Evolutionary conservation across 768 basidiomycete species (phyloP).

Genomic region (Boletellus ananas): DNA sequence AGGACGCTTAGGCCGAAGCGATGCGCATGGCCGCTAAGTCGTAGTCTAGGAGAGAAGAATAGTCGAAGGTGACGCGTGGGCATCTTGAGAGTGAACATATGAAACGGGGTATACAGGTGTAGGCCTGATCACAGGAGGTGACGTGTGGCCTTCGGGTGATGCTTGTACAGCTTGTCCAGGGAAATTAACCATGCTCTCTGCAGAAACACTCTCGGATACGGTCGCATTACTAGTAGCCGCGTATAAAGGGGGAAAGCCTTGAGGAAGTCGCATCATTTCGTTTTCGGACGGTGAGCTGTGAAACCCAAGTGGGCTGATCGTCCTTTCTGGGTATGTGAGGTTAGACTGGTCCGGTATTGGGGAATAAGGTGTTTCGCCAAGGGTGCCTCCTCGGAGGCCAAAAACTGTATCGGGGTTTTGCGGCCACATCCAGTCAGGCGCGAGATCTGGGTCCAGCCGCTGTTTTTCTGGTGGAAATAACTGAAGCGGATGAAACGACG

Average conservation of each 20-base stretch:
- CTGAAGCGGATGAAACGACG: slow-evolving; percentile 25
- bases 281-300: slow-evolving; percentile 7
- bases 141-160: slow-evolving; percentile 8
- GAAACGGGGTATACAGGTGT: slow-evolving; percentile 28
- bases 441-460: neutral
- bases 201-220: slow-evolving; percentile 3
- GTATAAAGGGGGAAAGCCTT: slow-evolving; percentile 7
- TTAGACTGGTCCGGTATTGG: slow-evolving; percentile 3
- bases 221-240: slow-evolving; percentile 3
- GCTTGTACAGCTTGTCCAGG: neutral
- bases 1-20: neutral
- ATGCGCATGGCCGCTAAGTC: neutral
- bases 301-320: neutral
- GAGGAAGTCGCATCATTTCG: slow-evolving; percentile 11
- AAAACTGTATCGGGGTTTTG: slow-evolving; percentile 8
- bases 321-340: slow-evolving; percentile 5
- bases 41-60: slow-evolving; percentile 3
- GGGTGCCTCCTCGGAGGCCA: slow-evolving; percentile 2
- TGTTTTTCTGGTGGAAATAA: slow-evolving; percentile 15
- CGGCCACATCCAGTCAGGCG: slow-evolving; percentile 19
- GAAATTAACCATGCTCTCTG: neutral
- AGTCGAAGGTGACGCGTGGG: neutral
- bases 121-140: slow-evolving; percentile 26
- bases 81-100: slow-evolving; percentile 19
- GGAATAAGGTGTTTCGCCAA: slow-evolving; percentile 8